Evolutionary conservation across 805 yeast genomes (phyloP).

Genomic region (Candida glaebosa): DNA sequence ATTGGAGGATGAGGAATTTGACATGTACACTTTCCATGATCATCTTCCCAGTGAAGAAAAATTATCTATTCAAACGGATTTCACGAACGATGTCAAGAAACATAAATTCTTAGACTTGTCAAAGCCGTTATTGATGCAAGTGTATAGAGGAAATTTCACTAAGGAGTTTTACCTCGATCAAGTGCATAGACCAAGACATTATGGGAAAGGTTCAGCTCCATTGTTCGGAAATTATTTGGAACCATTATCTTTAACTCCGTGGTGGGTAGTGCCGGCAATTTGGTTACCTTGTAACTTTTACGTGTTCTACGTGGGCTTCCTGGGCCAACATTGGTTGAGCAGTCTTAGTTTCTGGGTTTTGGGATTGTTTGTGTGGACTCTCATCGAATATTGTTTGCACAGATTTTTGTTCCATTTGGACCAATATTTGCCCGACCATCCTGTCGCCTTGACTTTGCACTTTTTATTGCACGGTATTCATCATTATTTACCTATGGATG

Average conservation of each 20-base stretch:
- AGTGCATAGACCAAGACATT: slow-evolving; percentile 97
- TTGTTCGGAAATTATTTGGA: slow-evolving; percentile 92
- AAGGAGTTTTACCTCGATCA: slow-evolving; percentile 93
- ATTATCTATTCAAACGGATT: slow-evolving; percentile 77
- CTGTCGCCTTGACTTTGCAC: slow-evolving; percentile 72
- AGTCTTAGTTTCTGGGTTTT: slow-evolving; percentile 60
- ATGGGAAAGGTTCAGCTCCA: slow-evolving; percentile 96
- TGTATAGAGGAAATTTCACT: slow-evolving; percentile 67
- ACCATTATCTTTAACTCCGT: slow-evolving; percentile 85
- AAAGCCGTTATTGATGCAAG: slow-evolving; percentile 79
- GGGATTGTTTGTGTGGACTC: slow-evolving; percentile 93
- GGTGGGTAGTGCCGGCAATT: slow-evolving; percentile 85
- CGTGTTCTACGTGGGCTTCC: slow-evolving; percentile 57
- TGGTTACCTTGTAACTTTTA: slow-evolving; percentile 84
- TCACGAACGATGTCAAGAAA: slow-evolving; percentile 59
- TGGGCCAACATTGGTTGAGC: slow-evolving; percentile 40
- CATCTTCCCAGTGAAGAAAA: slow-evolving; percentile 72
- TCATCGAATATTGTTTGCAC: slow-evolving; percentile 83
- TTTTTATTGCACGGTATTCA: slow-evolving; percentile 94
- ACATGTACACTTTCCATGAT: slow-evolving; percentile 46
- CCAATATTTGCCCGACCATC: slow-evolving; percentile 76
- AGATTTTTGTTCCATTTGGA: slow-evolving; percentile 94
- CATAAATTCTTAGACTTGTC: slow-evolving; percentile 86
- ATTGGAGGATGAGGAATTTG: slow-evolving; percentile 22
- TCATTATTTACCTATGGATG: slow-evolving; percentile 97